Evolutionary conservation across 192 early-diverging fungal genomes (phyloP).

Genomic region (Cladochytrium replicatum): DNA sequence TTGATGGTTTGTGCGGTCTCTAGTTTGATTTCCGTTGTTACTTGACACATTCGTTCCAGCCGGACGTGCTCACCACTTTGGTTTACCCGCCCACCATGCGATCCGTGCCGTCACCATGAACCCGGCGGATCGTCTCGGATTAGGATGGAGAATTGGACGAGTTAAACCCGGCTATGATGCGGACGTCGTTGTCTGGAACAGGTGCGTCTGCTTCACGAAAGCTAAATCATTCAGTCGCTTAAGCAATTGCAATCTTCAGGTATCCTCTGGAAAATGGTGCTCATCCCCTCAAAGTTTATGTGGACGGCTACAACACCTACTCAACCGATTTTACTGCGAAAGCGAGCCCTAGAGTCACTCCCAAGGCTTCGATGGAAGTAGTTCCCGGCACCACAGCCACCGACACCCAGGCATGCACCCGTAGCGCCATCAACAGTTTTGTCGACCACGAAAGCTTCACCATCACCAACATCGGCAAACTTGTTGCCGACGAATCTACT

Average conservation of each 20-base stretch:
- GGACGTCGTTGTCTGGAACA: constrained; percentile 71
- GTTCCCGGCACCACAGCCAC: too few species aligned
- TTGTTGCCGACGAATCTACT: constrained; percentile 23
- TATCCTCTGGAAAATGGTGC: constrained; percentile 59
- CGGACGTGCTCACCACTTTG: constrained; percentile 61
- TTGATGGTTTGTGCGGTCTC: too few species aligned
- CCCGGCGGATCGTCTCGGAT: constrained; percentile 60
- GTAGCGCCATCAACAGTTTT: too few species aligned
- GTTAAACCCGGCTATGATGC: constrained; percentile 63
- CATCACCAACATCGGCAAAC: constrained; percentile 31
- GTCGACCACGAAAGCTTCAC: too few species aligned
- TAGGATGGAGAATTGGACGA: constrained; percentile 55
- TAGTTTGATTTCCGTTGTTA: constrained; percentile 66
- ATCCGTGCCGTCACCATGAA: constrained; percentile 59
- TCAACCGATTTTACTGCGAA: too few species aligned
- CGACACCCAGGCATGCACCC: too few species aligned
- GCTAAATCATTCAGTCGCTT: too few species aligned
- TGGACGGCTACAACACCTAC: constrained; percentile 62
- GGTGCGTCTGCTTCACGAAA: too few species aligned
- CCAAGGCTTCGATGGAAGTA: too few species aligned
- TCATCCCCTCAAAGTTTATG: constrained; percentile 60
- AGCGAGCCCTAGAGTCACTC: too few species aligned
- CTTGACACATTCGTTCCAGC: too few species aligned
- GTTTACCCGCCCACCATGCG: constrained; percentile 44
- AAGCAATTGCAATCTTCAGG: too few species aligned